A percentile compares a stretch with the other conserved stretches of the same genome.
Evolutionary conservation across 2,329 filamentous ascomycete species (phyloP).

Genomic region (Bipolaris victoriae): DNA sequence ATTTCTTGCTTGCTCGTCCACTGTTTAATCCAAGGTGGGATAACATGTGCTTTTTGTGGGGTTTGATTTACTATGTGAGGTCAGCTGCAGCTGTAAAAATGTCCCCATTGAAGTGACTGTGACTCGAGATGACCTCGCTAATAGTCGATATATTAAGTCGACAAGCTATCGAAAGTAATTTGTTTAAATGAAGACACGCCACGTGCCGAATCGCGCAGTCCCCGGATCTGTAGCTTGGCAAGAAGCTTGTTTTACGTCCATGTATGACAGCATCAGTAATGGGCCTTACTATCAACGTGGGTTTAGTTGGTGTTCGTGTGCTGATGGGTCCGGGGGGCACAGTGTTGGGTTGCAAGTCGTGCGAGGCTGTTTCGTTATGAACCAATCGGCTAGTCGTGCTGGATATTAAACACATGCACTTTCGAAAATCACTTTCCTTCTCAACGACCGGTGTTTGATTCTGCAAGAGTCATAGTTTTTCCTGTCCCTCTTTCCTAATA

Average conservation of each 20-base stretch:
- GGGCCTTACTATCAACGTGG: background rate
- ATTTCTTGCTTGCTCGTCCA: too few species aligned
- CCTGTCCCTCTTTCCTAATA: too few species aligned
- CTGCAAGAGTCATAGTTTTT: too few species aligned
- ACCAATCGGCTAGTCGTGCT: background rate
- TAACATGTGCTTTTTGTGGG: background rate
- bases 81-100: background rate
- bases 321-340: background rate
- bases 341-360: background rate
- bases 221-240: conserved; percentile 6
- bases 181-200: conserved; percentile 17
- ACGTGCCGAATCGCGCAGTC: conserved; percentile 6
- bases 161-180: conserved; percentile 14
- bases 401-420: background rate
- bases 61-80: background rate
- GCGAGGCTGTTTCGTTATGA: background rate
- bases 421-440: background rate
- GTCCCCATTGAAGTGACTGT: background rate
- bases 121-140: conserved; percentile 1
- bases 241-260: conserved; percentile 13
- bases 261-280: background rate
- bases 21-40: too few species aligned
- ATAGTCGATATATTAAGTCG: background rate
- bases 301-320: background rate
- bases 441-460: too few species aligned